phyloP scores from a whole-genome alignment of 495 filamentous ascomycete species.

The Chlorociboria aeruginascens region DNA sequence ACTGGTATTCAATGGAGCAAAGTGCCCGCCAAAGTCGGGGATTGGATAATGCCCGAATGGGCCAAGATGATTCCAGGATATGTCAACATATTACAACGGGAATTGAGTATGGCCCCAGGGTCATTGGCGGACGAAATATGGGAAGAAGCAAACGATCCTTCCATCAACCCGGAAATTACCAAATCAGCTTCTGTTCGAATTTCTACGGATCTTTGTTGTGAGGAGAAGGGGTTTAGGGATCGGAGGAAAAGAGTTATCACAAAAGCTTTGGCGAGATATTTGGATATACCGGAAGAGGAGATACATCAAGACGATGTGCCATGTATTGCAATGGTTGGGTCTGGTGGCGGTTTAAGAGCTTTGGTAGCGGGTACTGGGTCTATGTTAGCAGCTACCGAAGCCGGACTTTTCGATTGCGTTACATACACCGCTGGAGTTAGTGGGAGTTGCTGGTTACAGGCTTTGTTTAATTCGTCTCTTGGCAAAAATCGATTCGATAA shows the following conservation, averaged over 20 bases:
- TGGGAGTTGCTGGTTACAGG: slow-evolving; percentile 90
- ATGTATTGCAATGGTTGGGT: slow-evolving; percentile 83
- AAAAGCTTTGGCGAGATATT: slow-evolving; percentile 66
- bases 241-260: slow-evolving; percentile 52
- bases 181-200: slow-evolving; percentile 71
- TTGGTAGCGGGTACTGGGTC: slow-evolving; percentile 83
- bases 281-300: slow-evolving; percentile 62
- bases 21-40: slow-evolving; percentile 52
- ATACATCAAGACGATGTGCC: slow-evolving; percentile 91
- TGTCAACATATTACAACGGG: slow-evolving; percentile 71
- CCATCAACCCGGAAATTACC: slow-evolving; percentile 73
- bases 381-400: slow-evolving; percentile 65
- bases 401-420: slow-evolving; percentile 81
- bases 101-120: slow-evolving; percentile 75
- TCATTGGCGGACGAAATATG: slow-evolving; percentile 88
- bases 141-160: slow-evolving; percentile 75
- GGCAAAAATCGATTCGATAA: slow-evolving; percentile 45
- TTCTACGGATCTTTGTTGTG: slow-evolving; percentile 67
- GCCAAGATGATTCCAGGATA: slow-evolving; percentile 61
- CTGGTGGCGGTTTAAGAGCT: slow-evolving; percentile 80
- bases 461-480: slow-evolving; percentile 82
- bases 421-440: slow-evolving; percentile 94
- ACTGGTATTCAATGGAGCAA: slow-evolving; percentile 43
- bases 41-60: slow-evolving; percentile 73
- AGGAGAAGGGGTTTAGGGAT: slow-evolving; percentile 61